These are phyloP conservation scores for Pochonia chlamydosporia DNA, from an alignment of 2,329 filamentous ascomycete genomes.

Conservation along the genomic window DNA sequence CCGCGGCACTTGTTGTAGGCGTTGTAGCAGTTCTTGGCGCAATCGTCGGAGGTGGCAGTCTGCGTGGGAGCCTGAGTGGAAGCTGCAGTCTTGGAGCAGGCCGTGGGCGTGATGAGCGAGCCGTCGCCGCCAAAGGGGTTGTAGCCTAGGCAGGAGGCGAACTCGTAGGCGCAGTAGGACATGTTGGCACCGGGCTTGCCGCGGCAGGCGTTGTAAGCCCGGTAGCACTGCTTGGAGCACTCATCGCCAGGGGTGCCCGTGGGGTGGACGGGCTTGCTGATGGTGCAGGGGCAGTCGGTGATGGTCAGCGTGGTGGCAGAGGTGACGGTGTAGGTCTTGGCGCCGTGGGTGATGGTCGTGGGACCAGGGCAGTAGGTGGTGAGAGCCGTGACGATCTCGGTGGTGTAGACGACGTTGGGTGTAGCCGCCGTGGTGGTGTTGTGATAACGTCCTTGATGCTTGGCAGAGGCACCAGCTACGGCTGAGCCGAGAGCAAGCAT, in stretches of 20 bases:
- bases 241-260: neutral
- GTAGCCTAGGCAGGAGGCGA: conserved; percentile 19
- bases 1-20: neutral
- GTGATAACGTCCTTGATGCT: neutral
- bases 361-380: conserved; percentile 63
- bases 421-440: neutral
- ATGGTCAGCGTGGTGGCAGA: conserved; percentile 43
- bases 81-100: conserved; percentile 8
- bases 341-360: conserved; percentile 53
- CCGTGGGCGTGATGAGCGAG: conserved; percentile 11
- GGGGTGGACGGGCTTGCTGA: conserved; percentile 36
- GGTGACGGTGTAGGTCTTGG: conserved; percentile 59
- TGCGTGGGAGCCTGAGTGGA: neutral
- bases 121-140: conserved; percentile 16
- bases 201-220: conserved; percentile 14
- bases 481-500: conserved; percentile 2
- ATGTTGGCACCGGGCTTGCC: conserved; percentile 15
- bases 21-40: neutral
- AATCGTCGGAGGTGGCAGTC: neutral
- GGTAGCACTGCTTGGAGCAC: conserved; percentile 15
- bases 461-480: neutral
- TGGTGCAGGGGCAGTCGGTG: conserved; percentile 51
- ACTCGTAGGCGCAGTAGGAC: conserved; percentile 17
- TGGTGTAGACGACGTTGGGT: conserved; percentile 46
- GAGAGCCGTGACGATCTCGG: conserved; percentile 56